Evolutionary conservation across 257 asterid species (phyloP).

Genomic region (Penstemon barbatus): DNA sequence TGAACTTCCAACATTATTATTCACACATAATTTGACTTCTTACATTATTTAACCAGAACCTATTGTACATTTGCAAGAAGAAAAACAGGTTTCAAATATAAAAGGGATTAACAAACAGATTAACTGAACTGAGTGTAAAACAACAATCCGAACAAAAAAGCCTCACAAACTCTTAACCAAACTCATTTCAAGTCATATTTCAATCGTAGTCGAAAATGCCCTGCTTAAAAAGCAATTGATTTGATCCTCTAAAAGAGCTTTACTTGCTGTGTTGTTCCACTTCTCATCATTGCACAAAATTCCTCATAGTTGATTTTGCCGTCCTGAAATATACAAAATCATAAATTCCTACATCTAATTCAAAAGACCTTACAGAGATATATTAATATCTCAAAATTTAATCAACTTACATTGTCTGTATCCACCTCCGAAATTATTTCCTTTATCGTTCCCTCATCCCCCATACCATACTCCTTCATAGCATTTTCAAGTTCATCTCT

Average conservation of each 20-base stretch:
- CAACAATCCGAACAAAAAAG: constrained; percentile 17
- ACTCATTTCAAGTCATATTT: constrained; percentile 18
- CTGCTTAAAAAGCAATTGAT: constrained; percentile 23
- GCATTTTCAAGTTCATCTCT: constrained; percentile 73
- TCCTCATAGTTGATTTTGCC: constrained; percentile 89
- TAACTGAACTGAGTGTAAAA: constrained; percentile 2
- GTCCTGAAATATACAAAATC: constrained; percentile 42
- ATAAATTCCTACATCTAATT: constrained; percentile 13
- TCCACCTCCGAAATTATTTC: constrained; percentile 71
- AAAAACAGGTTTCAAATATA: constrained; percentile 3
- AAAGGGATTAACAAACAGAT: constrained; percentile 1
- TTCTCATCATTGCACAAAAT: constrained; percentile 93
- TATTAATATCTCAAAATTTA: constrained; percentile 5
- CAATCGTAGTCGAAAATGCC: neutral
- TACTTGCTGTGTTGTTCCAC: constrained; percentile 62
- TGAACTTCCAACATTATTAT: constrained; percentile 10
- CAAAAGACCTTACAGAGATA: neutral
- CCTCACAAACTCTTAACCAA: constrained; percentile 25
- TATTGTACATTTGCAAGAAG: constrained; percentile 4
- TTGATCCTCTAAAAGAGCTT: constrained; percentile 52
- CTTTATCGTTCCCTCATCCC: constrained; percentile 63
- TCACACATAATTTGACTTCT: constrained; percentile 23
- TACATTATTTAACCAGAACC: constrained; percentile 14
- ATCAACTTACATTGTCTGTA: constrained; percentile 60
- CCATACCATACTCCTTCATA: constrained; percentile 69